Evolutionary conservation across 345 rosid genomes (phyloP).

Genomic region (Citrus medica): DNA sequence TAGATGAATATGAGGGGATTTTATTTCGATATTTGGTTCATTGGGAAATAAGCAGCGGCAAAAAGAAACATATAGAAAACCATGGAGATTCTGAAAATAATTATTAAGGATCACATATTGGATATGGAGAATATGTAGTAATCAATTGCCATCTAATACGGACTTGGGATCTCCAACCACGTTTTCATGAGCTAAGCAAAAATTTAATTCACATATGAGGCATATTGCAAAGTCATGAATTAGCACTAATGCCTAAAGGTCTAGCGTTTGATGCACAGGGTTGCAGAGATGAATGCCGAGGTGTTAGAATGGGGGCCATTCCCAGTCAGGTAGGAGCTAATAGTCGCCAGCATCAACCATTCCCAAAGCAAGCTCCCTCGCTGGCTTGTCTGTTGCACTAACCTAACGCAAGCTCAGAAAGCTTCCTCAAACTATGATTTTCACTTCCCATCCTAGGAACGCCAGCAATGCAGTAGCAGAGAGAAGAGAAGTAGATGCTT

Average conservation of each 20-base stretch:
- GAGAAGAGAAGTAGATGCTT: too few relatives aligned
- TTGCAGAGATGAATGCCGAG: background rate
- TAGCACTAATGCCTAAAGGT: background rate
- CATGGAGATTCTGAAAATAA: background rate
- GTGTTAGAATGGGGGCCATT: background rate
- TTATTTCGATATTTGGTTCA: background rate
- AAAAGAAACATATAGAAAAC: background rate
- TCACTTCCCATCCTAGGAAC: background rate
- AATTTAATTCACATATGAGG: background rate
- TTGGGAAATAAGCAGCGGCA: background rate
- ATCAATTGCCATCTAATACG: background rate
- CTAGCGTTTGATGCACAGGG: background rate
- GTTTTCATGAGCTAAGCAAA: too few relatives aligned
- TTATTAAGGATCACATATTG: background rate
- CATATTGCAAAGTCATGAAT: background rate
- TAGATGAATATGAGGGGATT: background rate
- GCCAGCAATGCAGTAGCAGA: background rate
- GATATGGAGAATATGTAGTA: background rate
- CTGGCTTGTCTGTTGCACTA: background rate
- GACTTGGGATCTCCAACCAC: background rate
- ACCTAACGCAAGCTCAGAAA: background rate
- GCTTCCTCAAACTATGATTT: background rate
- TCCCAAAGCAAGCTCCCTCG: background rate
- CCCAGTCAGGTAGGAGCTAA: background rate
- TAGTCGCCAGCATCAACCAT: background rate